Evolutionary conservation across 371 early-diverging fungal genomes (phyloP), one percentile per base, ranked within the genome.

Genomic region (Syncephalis fuscata): DNA sequence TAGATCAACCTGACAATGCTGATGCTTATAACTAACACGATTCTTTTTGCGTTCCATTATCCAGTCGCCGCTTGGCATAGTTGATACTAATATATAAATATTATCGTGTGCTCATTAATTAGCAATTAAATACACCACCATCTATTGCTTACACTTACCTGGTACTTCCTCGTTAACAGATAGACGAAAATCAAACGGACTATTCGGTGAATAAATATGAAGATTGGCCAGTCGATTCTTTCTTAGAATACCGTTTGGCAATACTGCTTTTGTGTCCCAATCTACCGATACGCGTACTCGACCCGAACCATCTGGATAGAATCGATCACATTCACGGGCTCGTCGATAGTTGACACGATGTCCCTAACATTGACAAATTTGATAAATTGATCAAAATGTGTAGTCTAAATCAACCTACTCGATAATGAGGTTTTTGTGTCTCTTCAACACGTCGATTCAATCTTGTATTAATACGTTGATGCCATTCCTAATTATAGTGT

Each of bases 1-100:
- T 17, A 84, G 58, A 54, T 84, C 84, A 50, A 84, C 73, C 38
- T 71, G 70, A 50, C 77, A 73, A 15, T 74, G 64, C 17, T 75
- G 73, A 56, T 80, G 80, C 32, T 67, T 63, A 48, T 84, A 84
- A 1, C 80, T 80, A 45, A 84, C 53, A 22, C 85, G 64, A 52
- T 84, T 79, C 56, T 84, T 84, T 47, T 73, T 65, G 8, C 85
- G 73, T 51, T 76, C 78, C 50, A 56, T 65, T 3, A 60, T 51
- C 4, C 62, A 63, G 4, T 45, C 43, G 9, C 58, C 50, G 1
- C 45, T 55, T 11, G 78, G 73, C 40, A 56, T 60, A 0, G 20
- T 38, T 16, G 16, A 52, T 0, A 32, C 39, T 32, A 32, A n/a
- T n/a, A n/a, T n/a, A n/a, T n/a, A n/a, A n/a, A n/a, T n/a, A n/a